Evolutionary conservation across 192 early-diverging fungal species (phyloP), one percentile per base, ranked within the genome.

Genomic region (Chytriomyces sp.): DNA sequence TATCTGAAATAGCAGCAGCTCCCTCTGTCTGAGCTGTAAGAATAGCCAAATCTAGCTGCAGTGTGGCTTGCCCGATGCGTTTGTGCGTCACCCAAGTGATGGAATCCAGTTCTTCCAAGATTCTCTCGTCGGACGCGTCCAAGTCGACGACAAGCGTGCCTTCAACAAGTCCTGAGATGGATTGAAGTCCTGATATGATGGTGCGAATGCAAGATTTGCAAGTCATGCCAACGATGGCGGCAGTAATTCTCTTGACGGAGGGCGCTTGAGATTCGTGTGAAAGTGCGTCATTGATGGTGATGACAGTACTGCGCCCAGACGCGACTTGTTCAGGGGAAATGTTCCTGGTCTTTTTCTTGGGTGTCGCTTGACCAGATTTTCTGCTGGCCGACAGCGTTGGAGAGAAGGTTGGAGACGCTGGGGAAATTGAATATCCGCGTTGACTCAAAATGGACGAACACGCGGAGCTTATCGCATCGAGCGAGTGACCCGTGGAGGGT

Each of bases 221-320:
- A 0, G 95, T 94, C 95, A 98, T 96, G 5, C 95, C 95, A 37
- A 79, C 81, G 32, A 97, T 85, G 61, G 88, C 84, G 7, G 94
- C 64, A 4, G 71, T 37, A 2, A 68, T 32, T 49, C 17, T 49
- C n/a, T n/a, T n/a, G n/a, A n/a, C n/a, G n/a, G n/a, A n/a, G n/a
- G n/a, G n/a, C n/a, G n/a, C n/a, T n/a, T n/a, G n/a, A n/a, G n/a
- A n/a, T n/a, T n/a, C n/a, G n/a, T n/a, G n/a, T n/a, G n/a, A n/a
- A n/a, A n/a, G n/a, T n/a, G n/a, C n/a, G n/a, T n/a, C n/a, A n/a
- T n/a, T n/a, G n/a, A n/a, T n/a, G n/a, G n/a, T n/a, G n/a, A n/a
- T n/a, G n/a, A n/a, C n/a, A n/a, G n/a, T n/a, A n/a, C n/a, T n/a
- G n/a, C n/a, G n/a, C n/a, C n/a, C n/a, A n/a, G n/a, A n/a, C n/a